Percentiles rank a stretch among this genome's conserved stretches.
These are phyloP conservation scores for Hypoxylon sp. DNA, from an alignment of 2,329 filamentous ascomycete genomes.

Conservation along the genomic window DNA sequence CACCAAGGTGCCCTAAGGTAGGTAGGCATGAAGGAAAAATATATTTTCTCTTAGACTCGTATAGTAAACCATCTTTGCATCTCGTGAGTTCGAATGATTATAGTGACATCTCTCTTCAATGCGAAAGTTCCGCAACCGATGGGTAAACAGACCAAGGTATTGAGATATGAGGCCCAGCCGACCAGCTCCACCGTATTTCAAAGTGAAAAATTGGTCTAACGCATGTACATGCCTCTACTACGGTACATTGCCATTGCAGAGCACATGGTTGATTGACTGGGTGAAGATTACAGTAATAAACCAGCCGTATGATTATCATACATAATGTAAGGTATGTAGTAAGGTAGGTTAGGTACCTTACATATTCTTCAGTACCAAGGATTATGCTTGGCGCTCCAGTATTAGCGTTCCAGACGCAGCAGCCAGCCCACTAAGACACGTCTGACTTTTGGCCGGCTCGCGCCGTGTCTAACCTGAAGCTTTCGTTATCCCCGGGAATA, in stretches of 20 bases:
- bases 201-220: too few species aligned
- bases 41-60: too few species aligned
- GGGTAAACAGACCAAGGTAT: too few species aligned
- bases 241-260: slow-evolving; percentile 18
- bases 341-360: background rate
- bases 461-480: slow-evolving; percentile 25
- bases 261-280: background rate
- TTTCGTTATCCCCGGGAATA: slow-evolving; percentile 6
- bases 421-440: slow-evolving; percentile 6
- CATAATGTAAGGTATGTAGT: slow-evolving; percentile 1
- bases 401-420: slow-evolving; percentile 18
- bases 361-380: slow-evolving; percentile 19
- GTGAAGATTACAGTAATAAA: slow-evolving; percentile 11
- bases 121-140: too few species aligned
- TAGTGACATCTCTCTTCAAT: too few species aligned
- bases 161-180: too few species aligned
- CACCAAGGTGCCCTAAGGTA: too few species aligned
- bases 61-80: too few species aligned
- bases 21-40: too few species aligned
- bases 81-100: too few species aligned
- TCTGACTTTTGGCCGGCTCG: slow-evolving; percentile 27
- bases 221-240: too few species aligned
- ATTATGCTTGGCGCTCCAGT: slow-evolving; percentile 23
- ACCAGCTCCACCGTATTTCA: too few species aligned
- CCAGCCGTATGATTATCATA: slow-evolving; percentile 15